Conservation (phyloP, 805 yeast genomes). For the Kregervanrija fluxuum region DNA sequence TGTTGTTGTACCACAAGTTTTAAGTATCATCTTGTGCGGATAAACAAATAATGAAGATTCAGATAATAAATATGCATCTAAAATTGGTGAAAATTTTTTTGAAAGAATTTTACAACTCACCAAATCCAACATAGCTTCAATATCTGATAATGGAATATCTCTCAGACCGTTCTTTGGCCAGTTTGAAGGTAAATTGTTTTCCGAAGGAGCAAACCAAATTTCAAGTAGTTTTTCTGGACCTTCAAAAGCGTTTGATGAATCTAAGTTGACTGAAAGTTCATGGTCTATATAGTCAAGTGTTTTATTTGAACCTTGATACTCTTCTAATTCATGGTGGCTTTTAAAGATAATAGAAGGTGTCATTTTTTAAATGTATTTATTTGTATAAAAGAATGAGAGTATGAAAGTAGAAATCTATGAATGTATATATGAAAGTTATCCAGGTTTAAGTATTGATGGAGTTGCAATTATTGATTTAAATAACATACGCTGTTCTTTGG, state of each 20-base stretch:
- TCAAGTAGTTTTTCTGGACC: conserved; percentile 95
- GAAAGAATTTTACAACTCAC: conserved; percentile 89
- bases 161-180: conserved; percentile 44
- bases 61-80: conserved; percentile 81
- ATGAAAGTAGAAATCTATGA: too few relatives aligned
- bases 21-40: conserved; percentile 75
- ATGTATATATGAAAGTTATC: too few relatives aligned
- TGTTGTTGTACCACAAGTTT: conserved; percentile 96
- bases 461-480: too few relatives aligned
- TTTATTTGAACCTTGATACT: conserved; percentile 10
- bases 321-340: conserved; percentile 4
- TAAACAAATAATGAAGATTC: conserved; percentile 90
- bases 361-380: conserved; percentile 1
- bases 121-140: conserved; percentile 68
- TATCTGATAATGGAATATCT: conserved; percentile 53
- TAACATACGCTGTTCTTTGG: too few relatives aligned
- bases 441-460: background rate
- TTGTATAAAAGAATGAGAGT: too few relatives aligned
- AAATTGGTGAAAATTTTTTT: conserved; percentile 51
- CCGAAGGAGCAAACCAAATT: conserved; percentile 70
- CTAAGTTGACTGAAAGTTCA: conserved; percentile 68
- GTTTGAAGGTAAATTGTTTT: conserved; percentile 29
- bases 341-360: conserved; percentile 10
- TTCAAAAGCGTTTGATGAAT: conserved; percentile 89
- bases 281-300: conserved; percentile 52